Evolutionary conservation across 805 yeast genomes (phyloP).

Genomic region (Ogataea ganodermae): DNA sequence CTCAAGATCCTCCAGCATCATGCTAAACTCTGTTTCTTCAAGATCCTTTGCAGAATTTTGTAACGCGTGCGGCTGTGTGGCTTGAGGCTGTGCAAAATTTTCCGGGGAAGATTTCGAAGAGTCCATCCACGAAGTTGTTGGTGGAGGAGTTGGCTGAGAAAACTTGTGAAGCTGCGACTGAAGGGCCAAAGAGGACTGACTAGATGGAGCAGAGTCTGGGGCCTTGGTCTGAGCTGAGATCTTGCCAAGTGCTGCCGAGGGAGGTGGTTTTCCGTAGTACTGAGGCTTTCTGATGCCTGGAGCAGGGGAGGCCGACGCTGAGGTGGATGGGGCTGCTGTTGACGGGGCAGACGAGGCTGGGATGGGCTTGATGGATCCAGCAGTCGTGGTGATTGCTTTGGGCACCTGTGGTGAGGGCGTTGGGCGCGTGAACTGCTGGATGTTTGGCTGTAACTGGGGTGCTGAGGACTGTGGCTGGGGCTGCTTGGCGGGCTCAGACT

Average conservation of each 20-base stretch:
- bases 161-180: constrained; percentile 22
- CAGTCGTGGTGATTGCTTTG: constrained; percentile 19
- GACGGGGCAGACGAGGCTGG: constrained; percentile 8
- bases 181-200: constrained; percentile 10
- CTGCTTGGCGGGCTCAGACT: constrained; percentile 1
- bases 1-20: constrained; percentile 27
- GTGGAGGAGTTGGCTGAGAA: constrained; percentile 23
- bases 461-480: not conserved
- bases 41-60: constrained; percentile 2
- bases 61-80: constrained; percentile 1
- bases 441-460: constrained; percentile 1
- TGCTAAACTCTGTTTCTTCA: constrained; percentile 24
- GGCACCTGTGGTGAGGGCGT: constrained; percentile 14
- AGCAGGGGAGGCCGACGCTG: constrained; percentile 25
- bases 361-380: constrained; percentile 21
- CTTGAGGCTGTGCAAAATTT: constrained; percentile 1
- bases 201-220: not conserved
- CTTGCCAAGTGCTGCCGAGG: constrained; percentile 10
- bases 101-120: constrained; percentile 1
- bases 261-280: constrained; percentile 28
- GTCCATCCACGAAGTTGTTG: constrained; percentile 6
- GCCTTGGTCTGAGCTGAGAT: not conserved
- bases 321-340: constrained; percentile 6
- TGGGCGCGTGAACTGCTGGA: constrained; percentile 18
- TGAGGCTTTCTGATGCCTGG: constrained; percentile 31